Conservation (phyloP, 129 eudicot genomes). For the Centaurea solstitialis region DNA sequence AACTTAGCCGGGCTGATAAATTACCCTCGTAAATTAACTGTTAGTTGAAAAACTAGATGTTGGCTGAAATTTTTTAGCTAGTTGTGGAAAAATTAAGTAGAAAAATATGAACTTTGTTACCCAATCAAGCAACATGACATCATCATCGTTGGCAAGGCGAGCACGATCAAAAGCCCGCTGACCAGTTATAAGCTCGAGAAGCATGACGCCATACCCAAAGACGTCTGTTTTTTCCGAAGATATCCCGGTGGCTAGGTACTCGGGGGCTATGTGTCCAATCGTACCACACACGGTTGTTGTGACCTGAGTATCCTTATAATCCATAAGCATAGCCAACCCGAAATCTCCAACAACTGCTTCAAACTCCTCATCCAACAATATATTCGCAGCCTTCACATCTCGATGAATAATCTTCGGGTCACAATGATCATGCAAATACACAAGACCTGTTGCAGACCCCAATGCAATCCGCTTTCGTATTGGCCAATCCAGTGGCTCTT, state of each 20-base stretch:
- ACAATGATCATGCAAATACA: conserved; percentile 92
- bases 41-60: no score
- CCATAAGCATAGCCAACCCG: conserved; percentile 94
- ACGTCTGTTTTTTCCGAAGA: conserved; percentile 41
- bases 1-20: background rate
- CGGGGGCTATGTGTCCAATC: conserved; percentile 42
- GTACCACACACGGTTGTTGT: conserved; percentile 41
- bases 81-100: no score
- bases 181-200: conserved; percentile 91
- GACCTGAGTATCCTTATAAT: conserved; percentile 90
- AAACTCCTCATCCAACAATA: conserved; percentile 89
- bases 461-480: conserved; percentile 71
- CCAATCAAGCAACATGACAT: conserved; percentile 90
- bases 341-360: conserved; percentile 98
- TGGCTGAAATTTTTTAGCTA: no score
- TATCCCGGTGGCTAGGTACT: conserved; percentile 40
- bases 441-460: conserved; percentile 90
- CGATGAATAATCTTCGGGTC: conserved; percentile 95
- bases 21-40: no score
- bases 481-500: conserved; percentile 83
- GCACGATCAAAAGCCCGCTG: conserved; percentile 97
- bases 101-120: no score
- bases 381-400: conserved; percentile 95
- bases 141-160: conserved; percentile 91
- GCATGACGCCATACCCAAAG: conserved; percentile 87